A percentile compares a stretch with the other conserved stretches of the same genome.
Evolutionary conservation across 78 protist species (phyloP).

Genomic region (Neovahlkampfia damariscottae): DNA sequence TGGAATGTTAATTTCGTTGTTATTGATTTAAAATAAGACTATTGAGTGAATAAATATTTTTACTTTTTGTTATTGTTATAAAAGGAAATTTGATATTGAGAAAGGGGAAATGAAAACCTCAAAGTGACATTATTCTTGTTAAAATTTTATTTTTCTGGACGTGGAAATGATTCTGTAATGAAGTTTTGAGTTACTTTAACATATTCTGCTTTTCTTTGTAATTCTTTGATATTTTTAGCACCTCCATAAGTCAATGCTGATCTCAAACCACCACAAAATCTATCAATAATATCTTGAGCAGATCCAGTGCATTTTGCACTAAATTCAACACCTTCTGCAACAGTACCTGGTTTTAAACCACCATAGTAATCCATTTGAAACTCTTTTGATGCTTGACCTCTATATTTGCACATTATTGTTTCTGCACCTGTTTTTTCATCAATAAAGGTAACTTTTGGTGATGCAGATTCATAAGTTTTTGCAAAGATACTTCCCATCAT

Average conservation of each 20-base stretch:
- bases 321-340: neutral
- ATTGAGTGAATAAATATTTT: too few species aligned
- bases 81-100: too few species aligned
- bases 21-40: too few species aligned
- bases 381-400: slow-evolving; percentile 5
- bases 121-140: too few species aligned
- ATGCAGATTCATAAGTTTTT: slow-evolving; percentile 88
- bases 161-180: slow-evolving; percentile 7
- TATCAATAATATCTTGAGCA: slow-evolving; percentile 4
- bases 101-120: too few species aligned
- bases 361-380: slow-evolving; percentile 3
- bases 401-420: neutral
- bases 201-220: neutral
- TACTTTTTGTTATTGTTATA: too few species aligned
- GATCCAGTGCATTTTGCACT: neutral
- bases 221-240: slow-evolving; percentile 1
- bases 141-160: neutral
- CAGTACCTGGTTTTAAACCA: slow-evolving; percentile 2
- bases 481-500: slow-evolving; percentile 94
- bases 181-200: slow-evolving; percentile 2
- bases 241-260: slow-evolving; percentile 25
- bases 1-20: too few species aligned
- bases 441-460: neutral
- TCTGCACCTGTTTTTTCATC: neutral
- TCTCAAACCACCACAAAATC: slow-evolving; percentile 27